Evolutionary conservation across 306 rosid species (phyloP).

Genomic region (Dalbergia cochinchinensis): DNA sequence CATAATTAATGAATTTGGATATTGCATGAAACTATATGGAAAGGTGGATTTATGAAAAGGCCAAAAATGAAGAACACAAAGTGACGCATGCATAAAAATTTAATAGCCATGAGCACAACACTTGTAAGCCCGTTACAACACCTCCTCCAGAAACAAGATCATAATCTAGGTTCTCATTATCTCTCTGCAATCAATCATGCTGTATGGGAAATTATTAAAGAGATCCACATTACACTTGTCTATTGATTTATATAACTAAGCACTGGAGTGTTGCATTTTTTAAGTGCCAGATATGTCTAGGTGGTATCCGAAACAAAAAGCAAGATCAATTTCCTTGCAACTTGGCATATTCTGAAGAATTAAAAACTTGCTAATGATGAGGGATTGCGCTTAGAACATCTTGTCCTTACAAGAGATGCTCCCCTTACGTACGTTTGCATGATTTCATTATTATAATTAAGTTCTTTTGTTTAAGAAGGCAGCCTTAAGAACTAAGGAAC

Average conservation of each 20-base stretch:
- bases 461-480: too few relatives aligned
- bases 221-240: constrained; percentile 1
- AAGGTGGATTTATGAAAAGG: background rate
- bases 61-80: background rate
- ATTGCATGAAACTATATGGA: background rate
- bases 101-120: constrained; percentile 3
- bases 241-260: constrained; percentile 5
- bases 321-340: background rate
- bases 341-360: constrained; percentile 11
- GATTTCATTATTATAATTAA: too few relatives aligned
- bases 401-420: too few relatives aligned
- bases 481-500: too few relatives aligned
- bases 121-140: constrained; percentile 14
- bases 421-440: too few relatives aligned
- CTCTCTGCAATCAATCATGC: constrained; percentile 2
- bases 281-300: constrained; percentile 4
- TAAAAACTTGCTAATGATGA: constrained; percentile 5
- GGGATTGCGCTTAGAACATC: background rate
- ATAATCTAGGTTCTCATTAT: constrained; percentile 13
- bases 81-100: constrained; percentile 3
- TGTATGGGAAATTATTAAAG: background rate
- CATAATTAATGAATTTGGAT: background rate
- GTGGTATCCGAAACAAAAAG: background rate
- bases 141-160: background rate
- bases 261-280: background rate